A percentile compares a stretch with the other conserved stretches of the same genome.
Evolutionary conservation across 2,329 filamentous ascomycete species (phyloP).

Genomic region (Aspergillus brasiliensis): DNA sequence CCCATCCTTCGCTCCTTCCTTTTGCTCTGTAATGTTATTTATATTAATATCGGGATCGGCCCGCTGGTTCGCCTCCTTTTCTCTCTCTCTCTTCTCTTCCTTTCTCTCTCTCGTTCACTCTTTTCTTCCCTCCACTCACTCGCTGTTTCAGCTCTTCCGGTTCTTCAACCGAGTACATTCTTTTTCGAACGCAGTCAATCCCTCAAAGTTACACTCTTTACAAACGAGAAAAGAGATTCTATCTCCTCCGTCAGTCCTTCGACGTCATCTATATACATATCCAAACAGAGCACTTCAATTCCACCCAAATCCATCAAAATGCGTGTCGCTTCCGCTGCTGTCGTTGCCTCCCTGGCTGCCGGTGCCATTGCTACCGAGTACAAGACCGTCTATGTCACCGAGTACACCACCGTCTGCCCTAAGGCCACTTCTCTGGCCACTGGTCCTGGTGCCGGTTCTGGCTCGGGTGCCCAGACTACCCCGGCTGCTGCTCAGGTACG

Average conservation of each 20-base stretch:
- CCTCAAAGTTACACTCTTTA: constrained; percentile 19
- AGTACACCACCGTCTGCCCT: constrained; percentile 73
- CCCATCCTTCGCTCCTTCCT: too few relatives aligned
- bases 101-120: constrained; percentile 19
- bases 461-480: constrained; percentile 58
- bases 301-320: constrained; percentile 42
- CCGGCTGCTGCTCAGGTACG: constrained; percentile 63
- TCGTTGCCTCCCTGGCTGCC: constrained; percentile 42
- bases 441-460: constrained; percentile 40
- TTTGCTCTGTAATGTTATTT: not conserved
- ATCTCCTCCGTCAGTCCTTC: constrained; percentile 27
- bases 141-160: constrained; percentile 51
- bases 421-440: constrained; percentile 65
- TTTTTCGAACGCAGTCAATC: constrained; percentile 26
- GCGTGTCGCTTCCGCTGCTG: constrained; percentile 51
- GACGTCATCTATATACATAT: not conserved
- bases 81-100: constrained; percentile 12
- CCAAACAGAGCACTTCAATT: not conserved
- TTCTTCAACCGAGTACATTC: constrained; percentile 43
- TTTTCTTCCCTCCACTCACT: constrained; percentile 22
- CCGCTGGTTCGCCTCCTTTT: constrained; percentile 1
- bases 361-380: constrained; percentile 38
- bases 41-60: constrained; percentile 1
- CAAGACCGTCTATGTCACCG: constrained; percentile 67
- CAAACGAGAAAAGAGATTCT: constrained; percentile 2